A percentile compares a stretch with the other conserved stretches of the same genome.
Conservation (phyloP, 257 asterid species). For the Salvia hispanica region DNA sequence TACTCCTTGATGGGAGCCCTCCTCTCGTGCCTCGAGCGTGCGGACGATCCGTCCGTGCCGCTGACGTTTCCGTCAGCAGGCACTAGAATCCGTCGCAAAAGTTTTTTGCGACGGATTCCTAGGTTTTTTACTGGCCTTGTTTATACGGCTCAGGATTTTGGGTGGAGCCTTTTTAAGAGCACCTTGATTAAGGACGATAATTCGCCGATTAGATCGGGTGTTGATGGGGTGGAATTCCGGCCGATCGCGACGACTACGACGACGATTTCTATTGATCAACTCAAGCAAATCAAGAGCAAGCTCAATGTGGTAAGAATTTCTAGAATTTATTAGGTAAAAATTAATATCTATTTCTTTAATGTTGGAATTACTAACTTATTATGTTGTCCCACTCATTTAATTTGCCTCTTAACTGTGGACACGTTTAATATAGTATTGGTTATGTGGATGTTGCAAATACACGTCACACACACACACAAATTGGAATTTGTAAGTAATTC, state of each 20-base stretch:
- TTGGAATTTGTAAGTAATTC: too few species aligned
- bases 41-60: constrained; percentile 47
- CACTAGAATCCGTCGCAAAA: not conserved
- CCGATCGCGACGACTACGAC: constrained; percentile 37
- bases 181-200: constrained; percentile 37
- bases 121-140: constrained; percentile 26
- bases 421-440: too few species aligned
- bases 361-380: too few species aligned
- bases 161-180: constrained; percentile 41
- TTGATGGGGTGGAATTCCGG: constrained; percentile 34
- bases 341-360: too few species aligned
- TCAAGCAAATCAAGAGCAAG: constrained; percentile 44
- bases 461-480: too few species aligned
- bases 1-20: constrained; percentile 65
- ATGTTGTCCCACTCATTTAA: too few species aligned
- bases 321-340: too few species aligned
- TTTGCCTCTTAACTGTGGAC: too few species aligned
- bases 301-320: constrained; percentile 55
- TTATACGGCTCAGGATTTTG: constrained; percentile 43
- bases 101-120: constrained; percentile 10
- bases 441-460: too few species aligned
- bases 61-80: constrained; percentile 41
- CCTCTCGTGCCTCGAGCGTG: constrained; percentile 50
- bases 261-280: constrained; percentile 36
- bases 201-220: constrained; percentile 52